Conservation (phyloP, 2,329 filamentous ascomycete species). For the Chaetomium strumarium region DNA sequence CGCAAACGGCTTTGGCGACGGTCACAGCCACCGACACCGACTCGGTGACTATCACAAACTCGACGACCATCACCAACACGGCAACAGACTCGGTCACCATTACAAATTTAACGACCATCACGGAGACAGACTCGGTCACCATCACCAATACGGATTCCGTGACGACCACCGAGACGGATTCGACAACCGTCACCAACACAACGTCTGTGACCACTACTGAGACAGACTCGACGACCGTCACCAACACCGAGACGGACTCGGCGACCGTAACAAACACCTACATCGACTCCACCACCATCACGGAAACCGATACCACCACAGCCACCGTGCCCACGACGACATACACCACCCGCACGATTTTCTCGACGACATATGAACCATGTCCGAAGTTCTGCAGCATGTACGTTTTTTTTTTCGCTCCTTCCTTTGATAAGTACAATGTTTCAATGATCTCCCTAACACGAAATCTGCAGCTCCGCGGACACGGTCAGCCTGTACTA, state of each 20-base stretch:
- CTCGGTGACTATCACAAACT: slow-evolving; percentile 12
- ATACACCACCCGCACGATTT: slow-evolving; percentile 23
- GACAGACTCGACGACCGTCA: slow-evolving; percentile 16
- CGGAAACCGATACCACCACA: slow-evolving; percentile 6
- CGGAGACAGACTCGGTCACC: slow-evolving; percentile 10
- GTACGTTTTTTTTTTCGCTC: slow-evolving; percentile 23
- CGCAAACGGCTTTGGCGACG: slow-evolving; percentile 14
- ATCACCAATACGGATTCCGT: slow-evolving; percentile 16
- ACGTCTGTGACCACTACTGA: slow-evolving; percentile 15
- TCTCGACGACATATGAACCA: slow-evolving; percentile 23
- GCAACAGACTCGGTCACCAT: slow-evolving; percentile 13
- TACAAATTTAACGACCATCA: slow-evolving; percentile 17
- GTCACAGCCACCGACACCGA: slow-evolving; percentile 14
- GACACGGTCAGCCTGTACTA: slow-evolving; percentile 32
- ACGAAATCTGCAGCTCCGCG: slow-evolving; percentile 20
- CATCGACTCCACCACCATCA: slow-evolving; percentile 11
- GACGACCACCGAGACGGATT: slow-evolving; percentile 15
- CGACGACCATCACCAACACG: slow-evolving; percentile 16
- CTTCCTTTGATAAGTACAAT: neutral
- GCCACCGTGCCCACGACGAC: slow-evolving; percentile 20
- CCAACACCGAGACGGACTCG: slow-evolving; percentile 13
- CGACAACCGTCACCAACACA: slow-evolving; percentile 15
- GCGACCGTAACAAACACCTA: slow-evolving; percentile 14
- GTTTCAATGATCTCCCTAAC: neutral
- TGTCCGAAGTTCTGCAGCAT: slow-evolving; percentile 32